A percentile compares a stretch with the other conserved stretches of the same genome.
phyloP scores from a whole-genome alignment of 164 flowering plant species.

The Aristolochia contorta region DNA sequence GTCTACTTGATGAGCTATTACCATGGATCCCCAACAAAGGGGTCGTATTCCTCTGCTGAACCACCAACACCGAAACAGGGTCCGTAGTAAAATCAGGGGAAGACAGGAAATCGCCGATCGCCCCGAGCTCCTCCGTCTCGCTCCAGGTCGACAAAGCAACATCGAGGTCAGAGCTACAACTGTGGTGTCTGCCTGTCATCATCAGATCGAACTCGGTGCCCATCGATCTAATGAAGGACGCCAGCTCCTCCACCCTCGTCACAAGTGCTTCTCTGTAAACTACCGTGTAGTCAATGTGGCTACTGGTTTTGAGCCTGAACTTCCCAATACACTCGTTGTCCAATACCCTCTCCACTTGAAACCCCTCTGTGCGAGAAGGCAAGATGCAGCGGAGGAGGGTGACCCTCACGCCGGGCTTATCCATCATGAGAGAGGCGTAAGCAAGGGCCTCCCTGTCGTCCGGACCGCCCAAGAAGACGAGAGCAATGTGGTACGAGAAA shows the following conservation, averaged over 20 bases:
- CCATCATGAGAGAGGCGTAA: slow-evolving; percentile 40
- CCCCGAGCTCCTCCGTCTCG: slow-evolving; percentile 5
- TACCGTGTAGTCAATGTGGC: background rate
- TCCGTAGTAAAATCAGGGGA: slow-evolving; percentile 3
- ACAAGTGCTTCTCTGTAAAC: background rate
- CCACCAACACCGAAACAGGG: slow-evolving; percentile 1
- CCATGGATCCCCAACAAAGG: too few relatives aligned
- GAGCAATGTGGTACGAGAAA: slow-evolving; percentile 20
- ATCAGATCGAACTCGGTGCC: background rate
- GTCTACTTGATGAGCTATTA: background rate
- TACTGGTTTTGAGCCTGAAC: background rate
- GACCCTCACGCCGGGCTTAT: slow-evolving; percentile 55
- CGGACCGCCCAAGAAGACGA: slow-evolving; percentile 70
- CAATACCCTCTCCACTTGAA: slow-evolving; percentile 2
- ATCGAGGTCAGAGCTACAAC: background rate
- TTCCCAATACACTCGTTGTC: background rate
- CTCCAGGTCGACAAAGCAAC: slow-evolving; percentile 1
- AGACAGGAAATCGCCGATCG: slow-evolving; percentile 4
- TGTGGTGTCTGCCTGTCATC: slow-evolving; percentile 2
- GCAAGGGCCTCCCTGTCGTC: slow-evolving; percentile 76
- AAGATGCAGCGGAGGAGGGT: slow-evolving; percentile 50
- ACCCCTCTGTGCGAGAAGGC: slow-evolving; percentile 9
- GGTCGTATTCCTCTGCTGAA: background rate
- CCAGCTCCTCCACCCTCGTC: background rate
- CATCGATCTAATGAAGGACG: slow-evolving; percentile 1